Evolutionary conservation across 345 rosid species (phyloP).

Genomic region (Citrus trifoliata): DNA sequence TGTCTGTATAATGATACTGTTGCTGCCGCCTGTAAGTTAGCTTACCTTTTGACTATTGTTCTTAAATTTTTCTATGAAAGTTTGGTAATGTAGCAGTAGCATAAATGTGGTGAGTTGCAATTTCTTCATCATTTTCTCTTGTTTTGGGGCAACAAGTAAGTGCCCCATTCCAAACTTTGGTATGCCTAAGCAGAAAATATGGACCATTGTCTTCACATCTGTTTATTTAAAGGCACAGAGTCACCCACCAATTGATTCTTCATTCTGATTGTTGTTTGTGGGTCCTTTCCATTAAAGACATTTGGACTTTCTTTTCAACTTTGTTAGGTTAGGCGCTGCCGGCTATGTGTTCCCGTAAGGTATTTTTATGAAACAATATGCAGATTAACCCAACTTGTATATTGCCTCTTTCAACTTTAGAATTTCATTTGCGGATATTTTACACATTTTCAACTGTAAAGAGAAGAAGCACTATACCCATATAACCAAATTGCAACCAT

Average conservation of each 20-base stretch:
- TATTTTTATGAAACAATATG: not conserved
- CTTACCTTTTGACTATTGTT: conserved; percentile 11
- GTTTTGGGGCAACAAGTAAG: conserved; percentile 3
- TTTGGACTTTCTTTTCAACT: not conserved
- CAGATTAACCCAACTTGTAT: not conserved
- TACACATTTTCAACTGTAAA: not conserved
- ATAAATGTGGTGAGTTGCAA: not conserved
- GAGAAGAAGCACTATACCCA: not conserved
- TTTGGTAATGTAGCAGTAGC: not conserved
- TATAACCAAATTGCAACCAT: not conserved
- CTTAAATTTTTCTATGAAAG: not conserved
- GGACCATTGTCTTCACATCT: conserved; percentile 14
- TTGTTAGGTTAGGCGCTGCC: not conserved
- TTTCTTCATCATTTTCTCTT: conserved; percentile 1
- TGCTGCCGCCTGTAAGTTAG: not conserved
- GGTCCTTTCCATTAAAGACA: not conserved
- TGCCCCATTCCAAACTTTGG: not conserved
- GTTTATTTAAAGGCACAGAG: not conserved
- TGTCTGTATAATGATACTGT: not conserved
- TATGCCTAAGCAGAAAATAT: conserved; percentile 20
- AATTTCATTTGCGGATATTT: not conserved
- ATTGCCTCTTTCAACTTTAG: not conserved
- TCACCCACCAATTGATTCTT: conserved; percentile 9
- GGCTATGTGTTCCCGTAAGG: not conserved
- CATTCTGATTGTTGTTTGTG: conserved; percentile 7